A percentile compares a stretch with the other conserved stretches of the same genome.
These are phyloP conservation scores for Antrodiella citrinella DNA, from an alignment of 768 basidiomycete species.

Conservation along the genomic window DNA sequence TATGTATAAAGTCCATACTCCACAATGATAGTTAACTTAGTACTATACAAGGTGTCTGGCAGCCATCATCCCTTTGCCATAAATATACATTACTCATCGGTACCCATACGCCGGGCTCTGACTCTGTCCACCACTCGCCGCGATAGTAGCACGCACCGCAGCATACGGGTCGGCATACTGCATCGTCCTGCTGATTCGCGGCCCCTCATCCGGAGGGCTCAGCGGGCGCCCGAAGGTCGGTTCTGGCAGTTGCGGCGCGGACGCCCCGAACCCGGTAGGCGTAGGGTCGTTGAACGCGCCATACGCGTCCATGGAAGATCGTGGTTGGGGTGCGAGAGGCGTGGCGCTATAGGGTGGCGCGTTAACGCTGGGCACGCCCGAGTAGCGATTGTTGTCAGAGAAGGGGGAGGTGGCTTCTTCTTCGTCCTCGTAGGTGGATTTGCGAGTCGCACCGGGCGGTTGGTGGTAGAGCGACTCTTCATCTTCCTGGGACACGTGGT, in stretches of 20 bases:
- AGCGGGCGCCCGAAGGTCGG: constrained; percentile 28
- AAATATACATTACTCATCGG: not conserved
- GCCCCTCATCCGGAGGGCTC: constrained; percentile 28
- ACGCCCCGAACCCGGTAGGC: constrained; percentile 54
- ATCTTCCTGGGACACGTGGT: constrained; percentile 36
- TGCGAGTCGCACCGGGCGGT: constrained; percentile 31
- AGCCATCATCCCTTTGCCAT: not conserved
- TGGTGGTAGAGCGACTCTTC: constrained; percentile 46
- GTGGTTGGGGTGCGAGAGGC: constrained; percentile 19
- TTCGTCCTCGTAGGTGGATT: constrained; percentile 13
- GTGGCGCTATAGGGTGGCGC: constrained; percentile 15
- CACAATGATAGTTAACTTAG: not conserved
- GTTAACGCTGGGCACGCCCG: constrained; percentile 25
- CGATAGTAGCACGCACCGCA: constrained; percentile 51
- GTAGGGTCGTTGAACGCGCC: constrained; percentile 88
- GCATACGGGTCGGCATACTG: constrained; percentile 87
- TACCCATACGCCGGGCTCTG: not conserved
- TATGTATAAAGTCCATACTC: not conserved
- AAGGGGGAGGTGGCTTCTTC: constrained; percentile 33
- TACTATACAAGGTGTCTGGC: not conserved
- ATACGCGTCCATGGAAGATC: constrained; percentile 75
- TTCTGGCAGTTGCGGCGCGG: constrained; percentile 29
- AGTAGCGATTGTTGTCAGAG: constrained; percentile 45
- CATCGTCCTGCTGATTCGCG: constrained; percentile 82
- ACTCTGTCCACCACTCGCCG: not conserved